Conservation (phyloP, 306 rosid species). For the Trifolium pratense region DNA sequence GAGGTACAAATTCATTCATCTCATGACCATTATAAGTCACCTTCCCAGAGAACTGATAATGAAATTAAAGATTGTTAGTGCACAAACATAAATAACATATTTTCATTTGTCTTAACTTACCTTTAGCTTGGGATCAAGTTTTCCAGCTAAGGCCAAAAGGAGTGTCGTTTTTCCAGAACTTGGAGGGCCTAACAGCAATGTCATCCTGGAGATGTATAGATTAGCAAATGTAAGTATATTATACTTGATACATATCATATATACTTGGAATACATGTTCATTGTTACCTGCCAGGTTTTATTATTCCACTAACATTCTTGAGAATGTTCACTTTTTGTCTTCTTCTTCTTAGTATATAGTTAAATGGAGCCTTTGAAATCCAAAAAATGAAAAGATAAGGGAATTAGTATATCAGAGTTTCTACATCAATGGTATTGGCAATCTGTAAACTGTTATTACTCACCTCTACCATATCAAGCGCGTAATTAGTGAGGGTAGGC, state of each 20-base stretch:
- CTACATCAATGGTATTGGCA: background rate
- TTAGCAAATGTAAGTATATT: background rate
- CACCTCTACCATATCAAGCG: conserved; percentile 35
- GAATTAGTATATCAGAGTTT: background rate
- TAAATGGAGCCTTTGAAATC: background rate
- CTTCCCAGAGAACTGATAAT: conserved; percentile 3
- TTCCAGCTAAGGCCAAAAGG: conserved; percentile 35
- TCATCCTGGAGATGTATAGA: conserved; percentile 14
- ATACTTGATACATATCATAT: background rate
- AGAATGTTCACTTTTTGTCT: conserved; percentile 48
- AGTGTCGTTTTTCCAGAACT: conserved; percentile 22
- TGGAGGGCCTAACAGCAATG: conserved; percentile 33
- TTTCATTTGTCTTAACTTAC: conserved; percentile 5
- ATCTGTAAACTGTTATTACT: background rate
- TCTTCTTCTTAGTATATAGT: conserved; percentile 17
- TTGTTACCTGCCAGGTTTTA: conserved; percentile 48
- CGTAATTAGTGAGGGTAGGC: conserved; percentile 36
- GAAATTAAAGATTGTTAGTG: background rate
- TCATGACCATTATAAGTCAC: conserved; percentile 41
- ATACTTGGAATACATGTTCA: background rate
- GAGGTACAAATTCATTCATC: conserved; percentile 42
- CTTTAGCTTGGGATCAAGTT: conserved; percentile 35
- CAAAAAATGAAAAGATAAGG: background rate
- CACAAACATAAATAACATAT: background rate
- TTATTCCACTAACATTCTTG: conserved; percentile 42